phyloP scores from a whole-genome alignment of 495 filamentous ascomycete genomes.

The Cairneyella variabilis region DNA sequence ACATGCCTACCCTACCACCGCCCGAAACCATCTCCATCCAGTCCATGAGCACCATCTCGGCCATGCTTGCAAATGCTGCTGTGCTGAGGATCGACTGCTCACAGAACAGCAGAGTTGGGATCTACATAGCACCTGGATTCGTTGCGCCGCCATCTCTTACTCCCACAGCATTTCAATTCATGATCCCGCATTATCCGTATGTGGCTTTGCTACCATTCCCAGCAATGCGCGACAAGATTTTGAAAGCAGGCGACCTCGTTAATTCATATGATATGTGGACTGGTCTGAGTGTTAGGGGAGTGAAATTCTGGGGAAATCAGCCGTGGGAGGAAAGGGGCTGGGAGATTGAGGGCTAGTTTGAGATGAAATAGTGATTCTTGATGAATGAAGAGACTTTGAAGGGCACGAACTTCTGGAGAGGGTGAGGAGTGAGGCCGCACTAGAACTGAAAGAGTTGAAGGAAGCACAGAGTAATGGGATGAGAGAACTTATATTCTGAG shows the following conservation, averaged over 20 bases:
- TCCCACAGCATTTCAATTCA: conserved; percentile 3
- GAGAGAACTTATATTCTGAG: no score
- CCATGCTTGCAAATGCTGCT: conserved; percentile 6
- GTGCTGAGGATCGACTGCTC: conserved; percentile 7
- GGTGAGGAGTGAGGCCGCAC: neutral
- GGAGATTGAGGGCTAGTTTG: conserved; percentile 11
- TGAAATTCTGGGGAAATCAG: conserved; percentile 11
- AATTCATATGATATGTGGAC: neutral
- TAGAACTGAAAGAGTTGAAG: neutral
- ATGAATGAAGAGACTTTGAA: conserved; percentile 7
- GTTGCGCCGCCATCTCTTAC: neutral
- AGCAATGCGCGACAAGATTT: neutral
- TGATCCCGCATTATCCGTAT: conserved; percentile 5
- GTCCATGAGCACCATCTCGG: neutral
- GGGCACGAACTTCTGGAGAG: conserved; percentile 12
- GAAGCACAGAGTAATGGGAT: no score
- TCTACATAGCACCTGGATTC: neutral
- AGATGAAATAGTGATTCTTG: conserved; percentile 18
- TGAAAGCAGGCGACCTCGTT: conserved; percentile 1
- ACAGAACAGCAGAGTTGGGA: neutral
- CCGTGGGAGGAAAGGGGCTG: conserved; percentile 12
- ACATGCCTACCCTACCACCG: neutral
- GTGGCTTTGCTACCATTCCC: conserved; percentile 10
- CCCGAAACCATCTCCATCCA: neutral
- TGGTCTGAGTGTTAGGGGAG: neutral